A percentile compares a stretch with the other conserved stretches of the same genome.
Evolutionary conservation across 2,329 filamentous ascomycete genomes (phyloP).

Genomic region (Aspergillus persii): DNA sequence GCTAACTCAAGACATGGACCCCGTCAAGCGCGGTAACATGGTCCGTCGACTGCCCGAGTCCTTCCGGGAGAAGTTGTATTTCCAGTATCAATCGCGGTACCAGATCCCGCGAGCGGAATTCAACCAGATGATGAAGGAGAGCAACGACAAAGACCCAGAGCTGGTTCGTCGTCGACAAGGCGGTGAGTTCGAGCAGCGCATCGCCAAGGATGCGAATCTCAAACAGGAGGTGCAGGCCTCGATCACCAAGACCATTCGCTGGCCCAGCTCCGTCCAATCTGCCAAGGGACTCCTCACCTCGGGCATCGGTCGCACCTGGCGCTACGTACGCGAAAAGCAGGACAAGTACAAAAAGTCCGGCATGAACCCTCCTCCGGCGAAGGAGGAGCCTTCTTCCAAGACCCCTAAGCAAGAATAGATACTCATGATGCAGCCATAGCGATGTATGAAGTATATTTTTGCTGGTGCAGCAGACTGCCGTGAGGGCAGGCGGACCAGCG

Average conservation of each 20-base stretch:
- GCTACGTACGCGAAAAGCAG: conserved; percentile 81
- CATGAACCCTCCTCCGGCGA: conserved; percentile 22
- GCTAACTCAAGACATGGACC: conserved; percentile 88
- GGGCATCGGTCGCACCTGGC: conserved; percentile 65
- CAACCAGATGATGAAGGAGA: conserved; percentile 76
- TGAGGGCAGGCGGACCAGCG: neutral
- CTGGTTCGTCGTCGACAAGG: conserved; percentile 72
- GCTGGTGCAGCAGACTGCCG: neutral
- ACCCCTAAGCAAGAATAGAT: conserved; percentile 21
- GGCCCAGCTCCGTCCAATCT: conserved; percentile 87
- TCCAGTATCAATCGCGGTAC: conserved; percentile 90
- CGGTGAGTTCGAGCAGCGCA: conserved; percentile 80
- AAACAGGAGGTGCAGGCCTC: conserved; percentile 68
- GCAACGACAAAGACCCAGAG: conserved; percentile 62
- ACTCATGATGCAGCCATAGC: conserved; percentile 2
- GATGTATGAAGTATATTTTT: conserved; percentile 11
- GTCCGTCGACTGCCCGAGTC: conserved; percentile 82
- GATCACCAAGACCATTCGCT: conserved; percentile 83
- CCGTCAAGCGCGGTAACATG: conserved; percentile 89
- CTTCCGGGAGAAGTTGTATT: conserved; percentile 88
- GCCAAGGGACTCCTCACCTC: conserved; percentile 80
- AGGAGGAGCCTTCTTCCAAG: conserved; percentile 17
- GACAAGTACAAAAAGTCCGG: conserved; percentile 55
- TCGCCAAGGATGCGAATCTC: conserved; percentile 71
- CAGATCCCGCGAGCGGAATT: conserved; percentile 82